A percentile compares a stretch with the other conserved stretches of the same genome.
phyloP scores from a whole-genome alignment of 75 land plant species.

The Sequoiadendron giganteum region DNA sequence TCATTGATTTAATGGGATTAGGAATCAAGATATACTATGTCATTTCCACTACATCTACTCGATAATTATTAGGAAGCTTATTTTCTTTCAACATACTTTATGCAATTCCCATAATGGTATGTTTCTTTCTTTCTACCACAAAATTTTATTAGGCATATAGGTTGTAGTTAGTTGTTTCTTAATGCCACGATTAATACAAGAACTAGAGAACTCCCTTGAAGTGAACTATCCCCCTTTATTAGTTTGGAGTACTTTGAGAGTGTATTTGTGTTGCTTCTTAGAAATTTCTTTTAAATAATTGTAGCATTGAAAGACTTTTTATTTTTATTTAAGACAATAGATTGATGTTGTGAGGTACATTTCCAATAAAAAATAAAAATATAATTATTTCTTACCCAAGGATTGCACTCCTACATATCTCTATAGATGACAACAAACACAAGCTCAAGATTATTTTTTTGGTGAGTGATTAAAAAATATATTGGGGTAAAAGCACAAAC shows the following conservation, averaged over 20 bases:
- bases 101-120: constrained; percentile 18
- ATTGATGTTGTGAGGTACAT: neutral
- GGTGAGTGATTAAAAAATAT: too few relatives aligned
- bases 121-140: constrained; percentile 19
- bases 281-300: neutral
- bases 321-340: constrained; percentile 13
- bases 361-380: constrained; percentile 18
- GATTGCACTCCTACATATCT: neutral
- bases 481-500: too few relatives aligned
- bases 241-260: constrained; percentile 10
- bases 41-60: constrained; percentile 16
- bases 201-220: constrained; percentile 7
- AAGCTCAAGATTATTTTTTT: neutral
- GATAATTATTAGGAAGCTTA: constrained; percentile 15
- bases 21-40: constrained; percentile 6
- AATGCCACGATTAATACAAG: too few relatives aligned
- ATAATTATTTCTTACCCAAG: neutral
- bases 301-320: neutral
- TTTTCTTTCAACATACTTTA: constrained; percentile 14
- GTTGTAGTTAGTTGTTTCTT: too few relatives aligned
- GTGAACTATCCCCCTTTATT: constrained; percentile 19
- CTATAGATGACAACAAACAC: neutral
- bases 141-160: constrained; percentile 26
- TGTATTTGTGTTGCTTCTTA: constrained; percentile 15
- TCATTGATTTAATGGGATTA: constrained; percentile 8